A percentile compares a stretch with the other conserved stretches of the same genome.
These are phyloP conservation scores for Chlamydomonas asymmetrica DNA, from an alignment of 139 green algal genomes.

Conservation along the genomic window DNA sequence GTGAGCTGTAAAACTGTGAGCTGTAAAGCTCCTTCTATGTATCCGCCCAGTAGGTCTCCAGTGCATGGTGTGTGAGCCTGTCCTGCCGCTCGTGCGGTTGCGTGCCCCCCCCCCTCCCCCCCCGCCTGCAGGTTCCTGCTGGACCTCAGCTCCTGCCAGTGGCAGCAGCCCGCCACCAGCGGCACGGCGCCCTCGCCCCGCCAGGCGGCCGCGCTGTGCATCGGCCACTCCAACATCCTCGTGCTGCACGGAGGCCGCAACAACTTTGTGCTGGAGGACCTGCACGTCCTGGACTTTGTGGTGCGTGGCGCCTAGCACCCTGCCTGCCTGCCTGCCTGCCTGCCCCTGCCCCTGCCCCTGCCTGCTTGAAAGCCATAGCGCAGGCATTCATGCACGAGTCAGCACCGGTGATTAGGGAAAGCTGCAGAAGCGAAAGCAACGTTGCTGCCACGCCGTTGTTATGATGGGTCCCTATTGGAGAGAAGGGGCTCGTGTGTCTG, in stretches of 20 bases:
- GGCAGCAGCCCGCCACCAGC: conserved; percentile 61
- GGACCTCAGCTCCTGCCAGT: conserved; percentile 71
- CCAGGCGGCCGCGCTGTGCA: conserved; percentile 53
- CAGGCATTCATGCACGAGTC: neutral
- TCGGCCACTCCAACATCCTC: conserved; percentile 59
- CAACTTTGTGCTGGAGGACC: conserved; percentile 87
- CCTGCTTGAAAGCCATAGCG: too few relatives aligned
- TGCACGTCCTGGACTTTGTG: conserved; percentile 74
- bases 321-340: neutral
- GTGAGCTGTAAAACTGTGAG: too few relatives aligned
- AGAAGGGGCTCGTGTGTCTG: too few relatives aligned
- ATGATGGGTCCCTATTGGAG: too few relatives aligned
- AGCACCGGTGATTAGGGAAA: neutral
- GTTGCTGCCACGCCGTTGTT: too few relatives aligned
- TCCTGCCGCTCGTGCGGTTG: too few relatives aligned
- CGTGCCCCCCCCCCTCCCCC: too few relatives aligned
- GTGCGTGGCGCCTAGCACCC: conserved; percentile 9
- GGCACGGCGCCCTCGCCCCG: conserved; percentile 78
- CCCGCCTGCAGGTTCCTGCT: too few relatives aligned
- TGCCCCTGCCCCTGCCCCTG: too few relatives aligned
- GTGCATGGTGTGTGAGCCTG: too few relatives aligned
- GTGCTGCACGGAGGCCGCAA: conserved; percentile 78
- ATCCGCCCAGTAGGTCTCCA: too few relatives aligned
- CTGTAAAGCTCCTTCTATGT: too few relatives aligned
- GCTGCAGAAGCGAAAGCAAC: neutral